A percentile compares a stretch with the other conserved stretches of the same genome.
Evolutionary conservation across 2,329 filamentous ascomycete species (phyloP).

Genomic region (Pyricularia sp.): DNA sequence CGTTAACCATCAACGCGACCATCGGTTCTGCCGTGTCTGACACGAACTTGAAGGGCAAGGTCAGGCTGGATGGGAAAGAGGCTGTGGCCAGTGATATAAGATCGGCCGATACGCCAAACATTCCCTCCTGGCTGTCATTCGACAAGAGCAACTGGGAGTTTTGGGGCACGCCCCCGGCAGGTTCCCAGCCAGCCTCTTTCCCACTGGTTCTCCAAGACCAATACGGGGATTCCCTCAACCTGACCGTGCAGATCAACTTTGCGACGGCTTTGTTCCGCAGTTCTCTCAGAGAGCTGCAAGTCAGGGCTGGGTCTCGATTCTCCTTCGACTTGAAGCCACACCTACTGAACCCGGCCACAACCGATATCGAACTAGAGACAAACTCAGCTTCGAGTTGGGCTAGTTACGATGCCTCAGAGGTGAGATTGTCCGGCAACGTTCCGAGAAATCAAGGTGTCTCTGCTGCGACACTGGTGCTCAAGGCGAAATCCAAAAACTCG

Average conservation of each 20-base stretch:
- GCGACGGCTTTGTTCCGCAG: constrained; percentile 25
- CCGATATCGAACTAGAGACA: constrained; percentile 22
- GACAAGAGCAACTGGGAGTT: constrained; percentile 48
- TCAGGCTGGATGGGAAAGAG: constrained; percentile 45
- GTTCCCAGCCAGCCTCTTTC: constrained; percentile 47
- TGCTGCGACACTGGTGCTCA: constrained; percentile 13
- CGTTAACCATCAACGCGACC: constrained; percentile 44
- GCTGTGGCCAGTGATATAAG: constrained; percentile 36
- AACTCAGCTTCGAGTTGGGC: constrained; percentile 30
- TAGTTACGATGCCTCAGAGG: constrained; percentile 17
- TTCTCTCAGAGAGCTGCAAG: constrained; percentile 24
- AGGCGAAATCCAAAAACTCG: constrained; percentile 20
- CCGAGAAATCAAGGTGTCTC: constrained; percentile 19
- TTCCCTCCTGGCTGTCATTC: constrained; percentile 59
- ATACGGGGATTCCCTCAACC: constrained; percentile 44
- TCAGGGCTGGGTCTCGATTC: constrained; percentile 27
- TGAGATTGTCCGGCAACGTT: constrained; percentile 26
- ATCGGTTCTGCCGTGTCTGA: constrained; percentile 39
- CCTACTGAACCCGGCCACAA: constrained; percentile 25
- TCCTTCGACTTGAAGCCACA: constrained; percentile 28
- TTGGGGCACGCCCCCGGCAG: constrained; percentile 48
- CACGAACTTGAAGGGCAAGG: constrained; percentile 30
- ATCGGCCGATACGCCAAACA: constrained; percentile 32
- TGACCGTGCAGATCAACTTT: constrained; percentile 30
- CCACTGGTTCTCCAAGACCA: constrained; percentile 45